Base-by-base conservation (phyloP, 768 basidiomycete species). In the Russula brevipes region DNA sequence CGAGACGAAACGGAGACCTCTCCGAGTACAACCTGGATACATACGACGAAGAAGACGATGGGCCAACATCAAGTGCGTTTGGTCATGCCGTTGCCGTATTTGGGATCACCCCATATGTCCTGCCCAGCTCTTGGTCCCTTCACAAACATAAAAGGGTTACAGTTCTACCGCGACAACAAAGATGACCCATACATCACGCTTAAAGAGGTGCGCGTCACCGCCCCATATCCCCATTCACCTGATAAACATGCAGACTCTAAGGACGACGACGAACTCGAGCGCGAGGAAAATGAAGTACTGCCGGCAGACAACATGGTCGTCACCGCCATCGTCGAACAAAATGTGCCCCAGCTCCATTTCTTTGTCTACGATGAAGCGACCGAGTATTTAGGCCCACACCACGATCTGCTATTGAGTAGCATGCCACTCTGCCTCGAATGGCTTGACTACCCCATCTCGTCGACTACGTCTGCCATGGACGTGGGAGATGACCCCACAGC, bases 401-500 rank as follows among this genome's bases (percentile, higher is more conserved):
- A 99, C 75, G 97, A 99, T 74, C 82, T 98, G 73, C 92, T 99
- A 87, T 83, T 99, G 36, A 94, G 96, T 66, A 93, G 92, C 67
- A 94, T 98, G 75, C 97, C 97, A 9, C 87, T 99, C 62, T 98
- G 96, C 70, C 89, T 99, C 61, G 97, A 99, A 80, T 99, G 97
- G 97, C 87, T 98, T 63, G 92, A 98, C 73, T 98, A 94, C 74
- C 83, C 88, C n/a, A 91, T 93, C 31, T 75, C 70, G 19, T 68
- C 71, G 46, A 68, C 86, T 63, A 76, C 86, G 60, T 78, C 79
- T 69, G 73, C 16, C 72, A 73, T 49, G 66, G 73, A 61, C 60
- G 70, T 57, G 1, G 50, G 46, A 9, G 61, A 66, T n/a, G 42
- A 45, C 4, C 16, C 71, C 59, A 65, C 61, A 11, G 57, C 74